phyloP scores from a whole-genome alignment of 2,329 filamentous ascomycete genomes.

The Verticillium zaregamsianum region DNA sequence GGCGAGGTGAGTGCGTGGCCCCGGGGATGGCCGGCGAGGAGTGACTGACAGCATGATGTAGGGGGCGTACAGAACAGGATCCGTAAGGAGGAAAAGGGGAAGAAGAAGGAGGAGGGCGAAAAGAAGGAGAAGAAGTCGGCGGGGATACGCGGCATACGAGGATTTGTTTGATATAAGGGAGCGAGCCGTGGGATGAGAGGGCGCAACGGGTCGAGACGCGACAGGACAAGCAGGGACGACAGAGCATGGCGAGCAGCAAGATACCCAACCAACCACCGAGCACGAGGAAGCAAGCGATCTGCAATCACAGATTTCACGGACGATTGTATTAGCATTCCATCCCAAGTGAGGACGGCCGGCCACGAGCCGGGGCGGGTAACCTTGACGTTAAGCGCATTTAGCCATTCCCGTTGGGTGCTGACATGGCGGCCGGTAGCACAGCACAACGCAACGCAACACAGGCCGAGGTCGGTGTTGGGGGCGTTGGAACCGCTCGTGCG shows the following conservation, averaged over 20 bases:
- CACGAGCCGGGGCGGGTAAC: background rate
- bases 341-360: background rate
- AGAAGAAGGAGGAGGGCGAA: slow-evolving; percentile 36
- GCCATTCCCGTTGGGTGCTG: background rate
- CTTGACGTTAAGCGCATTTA: background rate
- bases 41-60: slow-evolving; percentile 13
- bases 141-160: slow-evolving; percentile 36
- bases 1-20: slow-evolving; percentile 35
- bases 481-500: too few relatives aligned
- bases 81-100: slow-evolving; percentile 47
- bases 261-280: background rate
- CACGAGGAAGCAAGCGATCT: background rate
- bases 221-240: background rate
- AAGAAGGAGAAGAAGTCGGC: slow-evolving; percentile 33
- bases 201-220: background rate
- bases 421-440: background rate
- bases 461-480: too few relatives aligned
- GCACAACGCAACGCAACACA: background rate
- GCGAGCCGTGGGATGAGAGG: background rate
- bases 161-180: slow-evolving; percentile 22
- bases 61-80: slow-evolving; percentile 44
- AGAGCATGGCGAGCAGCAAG: background rate
- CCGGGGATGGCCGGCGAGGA: background rate
- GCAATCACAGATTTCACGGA: background rate
- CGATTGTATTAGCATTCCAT: background rate